These are phyloP conservation scores for Cordyceps cateniannulata DNA, from an alignment of 2,329 filamentous ascomycete genomes.

Conservation along the genomic window DNA sequence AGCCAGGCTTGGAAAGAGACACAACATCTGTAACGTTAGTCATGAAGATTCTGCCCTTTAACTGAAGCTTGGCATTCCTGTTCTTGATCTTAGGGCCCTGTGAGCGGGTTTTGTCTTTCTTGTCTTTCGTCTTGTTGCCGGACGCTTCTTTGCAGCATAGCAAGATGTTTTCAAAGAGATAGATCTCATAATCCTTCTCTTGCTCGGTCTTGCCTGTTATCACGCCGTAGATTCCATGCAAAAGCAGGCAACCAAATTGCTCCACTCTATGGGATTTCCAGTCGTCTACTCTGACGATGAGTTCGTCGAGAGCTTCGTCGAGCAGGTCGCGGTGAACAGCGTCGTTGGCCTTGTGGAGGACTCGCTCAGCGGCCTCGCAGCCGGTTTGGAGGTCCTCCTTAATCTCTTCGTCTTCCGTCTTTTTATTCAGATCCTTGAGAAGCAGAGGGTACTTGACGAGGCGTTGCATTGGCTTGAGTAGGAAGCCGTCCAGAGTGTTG, in stretches of 20 bases:
- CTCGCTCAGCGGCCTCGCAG: conserved; percentile 73
- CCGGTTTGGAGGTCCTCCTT: conserved; percentile 68
- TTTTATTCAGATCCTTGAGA: conserved; percentile 83
- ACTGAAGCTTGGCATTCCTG: conserved; percentile 75
- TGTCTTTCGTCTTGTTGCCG: conserved; percentile 75
- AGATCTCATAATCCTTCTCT: conserved; percentile 97
- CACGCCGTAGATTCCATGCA: conserved; percentile 87
- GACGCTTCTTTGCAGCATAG: conserved; percentile 95
- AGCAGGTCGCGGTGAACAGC: conserved; percentile 85
- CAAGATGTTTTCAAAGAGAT: conserved; percentile 90
- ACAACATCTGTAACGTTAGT: conserved; percentile 96
- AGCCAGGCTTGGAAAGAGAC: conserved; percentile 78
- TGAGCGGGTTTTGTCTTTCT: conserved; percentile 57
- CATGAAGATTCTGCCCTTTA: conserved; percentile 98
- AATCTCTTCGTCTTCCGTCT: conserved; percentile 65
- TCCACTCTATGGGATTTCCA: conserved; percentile 93
- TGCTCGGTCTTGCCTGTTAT: conserved; percentile 83
- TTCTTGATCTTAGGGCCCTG: conserved; percentile 50
- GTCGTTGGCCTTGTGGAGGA: conserved; percentile 80
- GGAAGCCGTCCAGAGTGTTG: conserved; percentile 82
- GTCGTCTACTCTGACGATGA: conserved; percentile 80
- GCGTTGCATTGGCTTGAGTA: conserved; percentile 94
- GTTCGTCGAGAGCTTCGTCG: conserved; percentile 74
- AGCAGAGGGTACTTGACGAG: conserved; percentile 91
- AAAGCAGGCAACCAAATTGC: conserved; percentile 80